These are phyloP conservation scores for Flammula alnicola DNA, from an alignment of 1,284 basidiomycete genomes.

Conservation along the genomic window DNA sequence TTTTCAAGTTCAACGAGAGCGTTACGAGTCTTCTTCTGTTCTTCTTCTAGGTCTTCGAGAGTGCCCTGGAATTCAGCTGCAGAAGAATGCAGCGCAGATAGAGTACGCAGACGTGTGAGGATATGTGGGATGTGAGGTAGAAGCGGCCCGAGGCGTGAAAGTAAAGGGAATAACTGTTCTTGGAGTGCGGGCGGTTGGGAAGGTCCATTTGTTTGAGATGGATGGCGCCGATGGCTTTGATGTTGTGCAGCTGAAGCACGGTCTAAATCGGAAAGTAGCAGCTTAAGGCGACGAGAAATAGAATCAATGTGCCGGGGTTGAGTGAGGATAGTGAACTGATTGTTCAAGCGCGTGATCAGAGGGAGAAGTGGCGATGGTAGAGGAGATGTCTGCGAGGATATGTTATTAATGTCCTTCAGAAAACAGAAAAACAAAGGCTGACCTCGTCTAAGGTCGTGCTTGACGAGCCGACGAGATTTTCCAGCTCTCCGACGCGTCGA, in stretches of 20 bases:
- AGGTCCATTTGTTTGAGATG: constrained; percentile 39
- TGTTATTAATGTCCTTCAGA: not conserved
- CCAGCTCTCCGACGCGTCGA: constrained; percentile 77
- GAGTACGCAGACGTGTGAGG: constrained; percentile 84
- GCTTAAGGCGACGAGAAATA: constrained; percentile 92
- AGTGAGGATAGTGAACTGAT: constrained; percentile 86
- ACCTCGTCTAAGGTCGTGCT: constrained; percentile 77
- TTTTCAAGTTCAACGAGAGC: constrained; percentile 69
- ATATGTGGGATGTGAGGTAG: constrained; percentile 92
- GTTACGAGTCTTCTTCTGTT: constrained; percentile 65
- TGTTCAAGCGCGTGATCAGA: constrained; percentile 82
- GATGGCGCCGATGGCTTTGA: constrained; percentile 44
- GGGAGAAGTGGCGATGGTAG: constrained; percentile 83
- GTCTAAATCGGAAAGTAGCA: constrained; percentile 92
- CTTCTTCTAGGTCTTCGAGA: constrained; percentile 72
- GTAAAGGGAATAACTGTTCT: constrained; percentile 73
- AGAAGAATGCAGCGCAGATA: constrained; percentile 82
- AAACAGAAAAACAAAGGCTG: constrained; percentile 9
- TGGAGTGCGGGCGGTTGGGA: constrained; percentile 50
- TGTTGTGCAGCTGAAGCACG: constrained; percentile 68
- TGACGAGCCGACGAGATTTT: constrained; percentile 79
- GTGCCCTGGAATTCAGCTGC: constrained; percentile 79
- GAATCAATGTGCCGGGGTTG: constrained; percentile 97
- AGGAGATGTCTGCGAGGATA: constrained; percentile 53
- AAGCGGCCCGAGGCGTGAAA: constrained; percentile 84